A percentile compares a stretch with the other conserved stretches of the same genome.
Conservation (phyloP, 2,329 filamentous ascomycete species). For the Bipolaris sorokiniana region DNA sequence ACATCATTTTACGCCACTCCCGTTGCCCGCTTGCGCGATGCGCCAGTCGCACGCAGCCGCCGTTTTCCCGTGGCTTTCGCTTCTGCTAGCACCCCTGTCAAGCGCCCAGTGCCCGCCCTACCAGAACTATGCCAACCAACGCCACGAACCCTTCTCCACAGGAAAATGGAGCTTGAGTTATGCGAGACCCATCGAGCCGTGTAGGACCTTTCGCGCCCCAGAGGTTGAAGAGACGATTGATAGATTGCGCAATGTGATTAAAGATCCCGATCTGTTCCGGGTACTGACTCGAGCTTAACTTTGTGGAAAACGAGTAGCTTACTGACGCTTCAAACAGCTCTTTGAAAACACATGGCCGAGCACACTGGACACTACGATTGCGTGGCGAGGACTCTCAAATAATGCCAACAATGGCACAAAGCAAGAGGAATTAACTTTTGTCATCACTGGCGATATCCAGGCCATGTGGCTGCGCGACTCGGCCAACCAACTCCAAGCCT, state of each 20-base stretch:
- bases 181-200: constrained; percentile 52
- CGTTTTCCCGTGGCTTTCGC: constrained; percentile 11
- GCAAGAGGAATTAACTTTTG: constrained; percentile 61
- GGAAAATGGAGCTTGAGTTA: constrained; percentile 53
- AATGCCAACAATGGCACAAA: constrained; percentile 28
- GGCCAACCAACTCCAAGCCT: constrained; percentile 74
- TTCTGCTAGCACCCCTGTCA: constrained; percentile 21
- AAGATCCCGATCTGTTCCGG: constrained; percentile 66
- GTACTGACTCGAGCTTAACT: not conserved
- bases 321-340: constrained; percentile 43
- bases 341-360: constrained; percentile 77
- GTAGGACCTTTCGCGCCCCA: constrained; percentile 54
- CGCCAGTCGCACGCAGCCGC: constrained; percentile 7
- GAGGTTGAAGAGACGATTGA: constrained; percentile 51
- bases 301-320: not conserved
- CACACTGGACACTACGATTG: constrained; percentile 75
- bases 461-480: constrained; percentile 62
- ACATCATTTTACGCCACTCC: not conserved
- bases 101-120: constrained; percentile 53
- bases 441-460: constrained; percentile 65
- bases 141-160: constrained; percentile 51
- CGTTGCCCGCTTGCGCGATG: constrained; percentile 11
- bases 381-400: constrained; percentile 68
- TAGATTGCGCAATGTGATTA: constrained; percentile 46
- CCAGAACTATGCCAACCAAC: constrained; percentile 46